Conservation (phyloP, 2,329 filamentous ascomycete species). For the Hymenoscyphus scutula region DNA sequence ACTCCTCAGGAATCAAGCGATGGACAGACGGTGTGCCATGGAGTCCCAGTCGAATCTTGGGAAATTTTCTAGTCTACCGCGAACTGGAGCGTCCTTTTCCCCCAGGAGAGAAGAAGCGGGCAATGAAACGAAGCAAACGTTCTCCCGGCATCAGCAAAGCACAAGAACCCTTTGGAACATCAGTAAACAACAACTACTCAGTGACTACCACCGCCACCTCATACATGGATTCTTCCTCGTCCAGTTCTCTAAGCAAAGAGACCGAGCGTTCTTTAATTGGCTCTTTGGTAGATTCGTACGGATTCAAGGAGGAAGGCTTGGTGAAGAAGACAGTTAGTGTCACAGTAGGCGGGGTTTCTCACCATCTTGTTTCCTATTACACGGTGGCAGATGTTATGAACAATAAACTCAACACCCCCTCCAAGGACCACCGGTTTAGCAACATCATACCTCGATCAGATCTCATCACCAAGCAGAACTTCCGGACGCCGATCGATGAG, state of each 20-base stretch:
- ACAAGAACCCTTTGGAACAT: constrained; percentile 22
- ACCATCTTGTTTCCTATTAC: constrained; percentile 90
- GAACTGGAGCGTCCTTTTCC: constrained; percentile 96
- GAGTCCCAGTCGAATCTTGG: constrained; percentile 92
- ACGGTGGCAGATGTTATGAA: constrained; percentile 71
- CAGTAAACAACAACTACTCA: constrained; percentile 20
- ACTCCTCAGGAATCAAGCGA: constrained; percentile 84
- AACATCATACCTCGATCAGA: constrained; percentile 55
- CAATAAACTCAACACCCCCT: constrained; percentile 55
- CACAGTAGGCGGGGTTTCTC: constrained; percentile 67
- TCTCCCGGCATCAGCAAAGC: constrained; percentile 33
- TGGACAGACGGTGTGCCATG: constrained; percentile 92
- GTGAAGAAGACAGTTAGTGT: constrained; percentile 94
- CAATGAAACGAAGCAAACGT: constrained; percentile 65
- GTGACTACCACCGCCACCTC: constrained; percentile 17
- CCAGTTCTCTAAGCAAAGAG: constrained; percentile 32
- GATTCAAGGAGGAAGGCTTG: constrained; percentile 77
- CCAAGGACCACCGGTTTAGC: constrained; percentile 49
- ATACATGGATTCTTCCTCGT: constrained; percentile 22
- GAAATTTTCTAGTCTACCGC: constrained; percentile 93
- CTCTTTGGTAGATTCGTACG: constrained; percentile 84
- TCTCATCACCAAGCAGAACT: constrained; percentile 62
- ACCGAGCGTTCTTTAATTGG: constrained; percentile 57
- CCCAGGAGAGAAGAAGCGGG: constrained; percentile 81
- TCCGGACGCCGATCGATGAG: constrained; percentile 64